Evolutionary conservation across 2,329 filamentous ascomycete genomes (phyloP), one percentile per base, ranked within the genome.

Genomic region (Cordyceps farinosa): DNA sequence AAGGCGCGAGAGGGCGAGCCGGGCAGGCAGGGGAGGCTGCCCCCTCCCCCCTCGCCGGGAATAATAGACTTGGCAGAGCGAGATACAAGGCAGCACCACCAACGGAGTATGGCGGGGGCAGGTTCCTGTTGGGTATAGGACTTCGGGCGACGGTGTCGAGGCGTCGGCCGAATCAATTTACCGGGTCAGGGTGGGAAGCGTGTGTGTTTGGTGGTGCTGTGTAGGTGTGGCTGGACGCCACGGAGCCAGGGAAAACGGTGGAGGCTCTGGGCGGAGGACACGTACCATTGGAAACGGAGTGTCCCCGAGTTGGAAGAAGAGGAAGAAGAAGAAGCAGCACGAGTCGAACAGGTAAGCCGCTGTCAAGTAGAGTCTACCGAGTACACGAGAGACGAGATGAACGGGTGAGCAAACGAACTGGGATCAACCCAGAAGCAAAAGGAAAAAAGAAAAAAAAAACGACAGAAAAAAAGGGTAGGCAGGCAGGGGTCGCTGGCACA

Each of bases 61-160:
- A 60, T 60, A 60, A 51, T 17, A 36, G 57, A 58, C 57, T 60
- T 60, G 57, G 57, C 57, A 52, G 11, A 27, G 42, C 38, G 5
- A 56, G 57, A 60, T 52, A 60, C 57, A 42, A 50, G 47, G 38
- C 56, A 50, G 32, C 32, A 59, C 44, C 56, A 59, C 29, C 44
- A 9, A 8, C 34, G 9, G 32, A 50, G 30, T 42, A 59, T 50
- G 45, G 56, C 45, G 56, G 56, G 45, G 56, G 10, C 32, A 59
- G 40, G 44, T 47, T 47, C 10, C 55, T 40, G 10, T 22, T 9
- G 15, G 17, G 38, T 29, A 22, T 17, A 30, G 22, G 38, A 42
- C n/a, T n/a, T n/a, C 53, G 53, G 53, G 27, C 4, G n/a, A 17
- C 22, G 3, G 53, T 30, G 30, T 36, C 32, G 7, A 52, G 50